Percentiles rank a stretch among this genome's conserved stretches.
These are phyloP conservation scores for Russula griseocarnosa DNA, from an alignment of 768 basidiomycete species.

Conservation along the genomic window DNA sequence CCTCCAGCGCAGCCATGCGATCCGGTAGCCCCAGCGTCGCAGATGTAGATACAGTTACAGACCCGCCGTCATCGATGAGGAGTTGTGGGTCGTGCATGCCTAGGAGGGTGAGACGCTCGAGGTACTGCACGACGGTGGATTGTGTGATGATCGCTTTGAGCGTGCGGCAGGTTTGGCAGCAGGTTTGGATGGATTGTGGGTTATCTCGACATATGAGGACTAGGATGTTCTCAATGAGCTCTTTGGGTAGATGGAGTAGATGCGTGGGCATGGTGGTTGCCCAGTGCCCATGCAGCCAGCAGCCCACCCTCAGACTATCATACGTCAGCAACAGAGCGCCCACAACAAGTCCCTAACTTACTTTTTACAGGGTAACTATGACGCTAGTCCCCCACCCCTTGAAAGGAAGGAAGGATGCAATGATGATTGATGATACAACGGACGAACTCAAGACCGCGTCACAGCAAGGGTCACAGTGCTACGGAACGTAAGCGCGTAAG, in stretches of 20 bases:
- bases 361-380: neutral
- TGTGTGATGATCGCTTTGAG: neutral
- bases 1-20: neutral
- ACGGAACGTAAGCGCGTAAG: too few species aligned
- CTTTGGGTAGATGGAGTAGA: neutral
- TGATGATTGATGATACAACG: neutral
- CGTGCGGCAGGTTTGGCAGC: neutral
- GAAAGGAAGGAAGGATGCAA: neutral
- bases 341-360: too few species aligned
- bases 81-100: slow-evolving; percentile 4
- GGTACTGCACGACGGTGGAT: neutral
- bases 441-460: neutral
- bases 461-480: too few species aligned
- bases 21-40: neutral
- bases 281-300: too few species aligned
- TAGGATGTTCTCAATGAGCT: slow-evolving; percentile 3
- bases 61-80: too few species aligned
- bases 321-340: too few species aligned
- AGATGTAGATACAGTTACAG: neutral
- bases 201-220: neutral
- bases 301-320: too few species aligned
- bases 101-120: neutral
- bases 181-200: neutral
- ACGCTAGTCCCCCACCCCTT: neutral
- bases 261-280: neutral